Base-by-base conservation (phyloP, 2,329 filamentous ascomycete genomes). In the Apiospora phragmitis region DNA sequence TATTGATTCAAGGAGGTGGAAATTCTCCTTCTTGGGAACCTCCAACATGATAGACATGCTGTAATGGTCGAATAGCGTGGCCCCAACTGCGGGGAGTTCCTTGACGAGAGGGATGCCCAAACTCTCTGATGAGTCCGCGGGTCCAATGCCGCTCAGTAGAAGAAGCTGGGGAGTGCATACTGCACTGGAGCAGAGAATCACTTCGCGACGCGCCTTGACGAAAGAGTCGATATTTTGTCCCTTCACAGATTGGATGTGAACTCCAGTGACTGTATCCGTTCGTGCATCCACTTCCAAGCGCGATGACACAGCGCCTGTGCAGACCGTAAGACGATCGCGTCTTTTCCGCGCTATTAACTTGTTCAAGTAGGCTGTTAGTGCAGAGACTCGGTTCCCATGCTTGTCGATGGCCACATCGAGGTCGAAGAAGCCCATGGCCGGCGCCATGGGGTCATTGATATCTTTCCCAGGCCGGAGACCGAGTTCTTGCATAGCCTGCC, bases 91-190 rank as follows among this genome's bases (percentile, higher is more conserved):
- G 0, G 76, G 76, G 3, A 80, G 66, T 9, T 79, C 74, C 32
- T 72, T 74, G 9, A 77, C 42, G 5, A 74, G 47, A 1, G 75
- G 71, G 5, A 81, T 79, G 0, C 69, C 73, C 26, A 75, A 70
- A 0, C 67, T 45, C 24, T 75, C 70, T 5, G 77, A 66, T 2
- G 76, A 70, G 0, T 70, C 43, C 47, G 41, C 70, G 2, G 79
- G 77, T 0, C 80, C 80, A 16, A 81, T 76, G 8, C 80, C 79
- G 70, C 80, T 81, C 26, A 80, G 71, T 72, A 79, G 73, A 1
- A 82, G 74, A 16, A 81, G 65, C 68, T 81, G 79, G 0, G 80
- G 79, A 0, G 77, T 76, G 24, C 76, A 77, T 5, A 78, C 66
- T 2, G 77, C 72, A 3, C 79, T 78, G 14, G 72, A 74, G 71